Base-by-base conservation (phyloP, 148 eudicot genomes). In the Hydrangea macrophylla region DNA sequence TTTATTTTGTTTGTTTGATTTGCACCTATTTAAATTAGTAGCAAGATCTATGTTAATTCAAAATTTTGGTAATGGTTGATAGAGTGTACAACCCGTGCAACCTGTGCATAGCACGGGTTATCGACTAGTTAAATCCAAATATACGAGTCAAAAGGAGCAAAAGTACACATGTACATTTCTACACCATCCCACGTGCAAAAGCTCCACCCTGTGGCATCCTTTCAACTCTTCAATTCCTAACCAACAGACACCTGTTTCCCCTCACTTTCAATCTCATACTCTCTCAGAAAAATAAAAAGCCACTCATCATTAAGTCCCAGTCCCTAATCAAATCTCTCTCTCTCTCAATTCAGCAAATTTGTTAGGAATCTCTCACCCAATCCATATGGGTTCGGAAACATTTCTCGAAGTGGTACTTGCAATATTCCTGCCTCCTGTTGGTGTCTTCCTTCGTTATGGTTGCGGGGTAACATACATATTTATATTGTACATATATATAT, bases 381-480 rank as follows among this genome's bases (percentile, higher is more conserved):
- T 42, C 48, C 17, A 18, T 42, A 83, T 83, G 86, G 86, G 86
- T 25, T 80, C 84, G 40, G 84, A 78, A 31, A 84, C 87, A 13
- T 84, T 84, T 57, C 28, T 76, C 15, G 87, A 84, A 75, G 79
- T 84, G 35, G 53, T 84, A 23, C 73, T 84, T 18, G 87, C 87
- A 55, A 81, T 84, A 3, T 70, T 84, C 5, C 36, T 81, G 28
- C 87, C 87, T 1, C 87, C 87, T 36, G 80, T 81, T 64, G 87
- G 87, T 4, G 87, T 84, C 67, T 84, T 84, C 74, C 87, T 84
- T 59, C 84, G 87, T 55, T 84, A 70, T 51, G 82, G 84, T 68
- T 78, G 82, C 56, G 87, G 87, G 28, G 84, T 83, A 80, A 74
- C 10, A 54, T 11, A 27, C 7, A 2, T 39, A 28, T 25, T 18